Percentiles rank a stretch among this genome's conserved stretches.
Evolutionary conservation across 1,284 basidiomycete genomes (phyloP).

Genomic region (Neotropicomus parvogracilis): DNA sequence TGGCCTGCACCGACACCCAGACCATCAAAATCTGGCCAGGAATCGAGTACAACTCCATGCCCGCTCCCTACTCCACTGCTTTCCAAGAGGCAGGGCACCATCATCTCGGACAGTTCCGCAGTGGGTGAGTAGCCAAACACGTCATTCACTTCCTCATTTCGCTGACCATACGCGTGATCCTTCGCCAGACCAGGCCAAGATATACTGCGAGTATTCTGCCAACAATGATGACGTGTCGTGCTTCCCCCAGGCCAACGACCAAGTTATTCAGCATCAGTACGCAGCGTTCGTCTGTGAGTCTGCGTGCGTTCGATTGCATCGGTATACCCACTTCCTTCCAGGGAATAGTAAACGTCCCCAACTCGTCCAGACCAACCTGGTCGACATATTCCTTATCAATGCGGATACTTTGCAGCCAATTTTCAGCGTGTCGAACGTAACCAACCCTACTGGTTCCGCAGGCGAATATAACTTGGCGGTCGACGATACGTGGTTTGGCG

Average conservation of each 20-base stretch:
- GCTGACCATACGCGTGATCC: slow-evolving; percentile 14
- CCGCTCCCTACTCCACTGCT: slow-evolving; percentile 13
- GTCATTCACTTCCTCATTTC: slow-evolving; percentile 5
- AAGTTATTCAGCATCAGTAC: slow-evolving; percentile 65
- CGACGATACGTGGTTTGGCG: slow-evolving; percentile 73
- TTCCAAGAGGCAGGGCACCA: slow-evolving; percentile 26
- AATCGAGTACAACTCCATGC: slow-evolving; percentile 24
- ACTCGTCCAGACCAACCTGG: slow-evolving; percentile 41
- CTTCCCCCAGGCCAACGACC: slow-evolving; percentile 52
- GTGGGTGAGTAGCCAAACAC: slow-evolving; percentile 39
- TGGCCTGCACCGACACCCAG: slow-evolving; percentile 39
- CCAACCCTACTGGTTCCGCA: slow-evolving; percentile 52
- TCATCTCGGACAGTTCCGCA: slow-evolving; percentile 38
- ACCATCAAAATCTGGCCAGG: slow-evolving; percentile 24
- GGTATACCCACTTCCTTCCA: slow-evolving; percentile 30
- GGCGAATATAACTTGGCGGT: slow-evolving; percentile 55
- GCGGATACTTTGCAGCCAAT: slow-evolving; percentile 56
- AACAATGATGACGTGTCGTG: slow-evolving; percentile 71
- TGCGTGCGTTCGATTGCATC: slow-evolving; percentile 4
- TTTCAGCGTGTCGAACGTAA: slow-evolving; percentile 37
- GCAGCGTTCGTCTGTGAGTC: slow-evolving; percentile 72
- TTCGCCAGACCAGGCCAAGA: slow-evolving; percentile 33
- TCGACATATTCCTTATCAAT: slow-evolving; percentile 70
- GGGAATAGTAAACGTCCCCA: slow-evolving; percentile 52
- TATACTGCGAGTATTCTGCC: slow-evolving; percentile 37